These are phyloP conservation scores for Suillus alpinus DNA, from an alignment of 768 basidiomycete genomes.

Conservation along the genomic window DNA sequence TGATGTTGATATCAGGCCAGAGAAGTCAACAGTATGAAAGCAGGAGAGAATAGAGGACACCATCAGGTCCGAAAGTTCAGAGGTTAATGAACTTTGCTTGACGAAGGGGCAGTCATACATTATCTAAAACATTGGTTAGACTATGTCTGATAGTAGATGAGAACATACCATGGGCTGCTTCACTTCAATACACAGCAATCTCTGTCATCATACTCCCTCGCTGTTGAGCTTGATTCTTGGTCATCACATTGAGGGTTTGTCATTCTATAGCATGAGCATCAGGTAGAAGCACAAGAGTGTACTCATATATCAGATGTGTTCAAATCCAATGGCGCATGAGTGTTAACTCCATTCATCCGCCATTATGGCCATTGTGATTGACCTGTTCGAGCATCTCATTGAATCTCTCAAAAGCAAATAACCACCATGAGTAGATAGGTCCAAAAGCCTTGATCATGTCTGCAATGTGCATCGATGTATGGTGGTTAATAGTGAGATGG, in stretches of 20 bases:
- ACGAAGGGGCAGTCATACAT: not conserved
- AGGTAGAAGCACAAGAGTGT: not conserved
- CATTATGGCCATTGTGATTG: not conserved
- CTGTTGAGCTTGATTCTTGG: not conserved
- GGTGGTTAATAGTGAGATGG: constrained; percentile 30
- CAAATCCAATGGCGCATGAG: not conserved
- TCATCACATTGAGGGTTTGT: not conserved
- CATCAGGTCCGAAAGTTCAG: not conserved
- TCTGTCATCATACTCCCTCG: not conserved
- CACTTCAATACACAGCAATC: not conserved
- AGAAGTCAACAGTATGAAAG: too few species aligned
- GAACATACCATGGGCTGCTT: not conserved
- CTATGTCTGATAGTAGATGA: not conserved
- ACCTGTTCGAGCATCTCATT: constrained; percentile 29
- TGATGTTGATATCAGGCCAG: too few species aligned
- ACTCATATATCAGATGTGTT: not conserved
- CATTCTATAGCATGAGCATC: not conserved
- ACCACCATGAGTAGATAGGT: constrained; percentile 36
- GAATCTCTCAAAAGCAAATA: constrained; percentile 34
- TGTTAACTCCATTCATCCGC: not conserved
- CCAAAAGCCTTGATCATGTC: constrained; percentile 31
- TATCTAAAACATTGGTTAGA: not conserved
- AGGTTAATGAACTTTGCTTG: not conserved
- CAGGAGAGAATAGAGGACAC: not conserved
- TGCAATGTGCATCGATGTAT: constrained; percentile 37